Percentiles rank a stretch among this genome's conserved stretches.
phyloP scores from a whole-genome alignment of 129 eudicot genomes.

The Flaveria ramosissima region DNA sequence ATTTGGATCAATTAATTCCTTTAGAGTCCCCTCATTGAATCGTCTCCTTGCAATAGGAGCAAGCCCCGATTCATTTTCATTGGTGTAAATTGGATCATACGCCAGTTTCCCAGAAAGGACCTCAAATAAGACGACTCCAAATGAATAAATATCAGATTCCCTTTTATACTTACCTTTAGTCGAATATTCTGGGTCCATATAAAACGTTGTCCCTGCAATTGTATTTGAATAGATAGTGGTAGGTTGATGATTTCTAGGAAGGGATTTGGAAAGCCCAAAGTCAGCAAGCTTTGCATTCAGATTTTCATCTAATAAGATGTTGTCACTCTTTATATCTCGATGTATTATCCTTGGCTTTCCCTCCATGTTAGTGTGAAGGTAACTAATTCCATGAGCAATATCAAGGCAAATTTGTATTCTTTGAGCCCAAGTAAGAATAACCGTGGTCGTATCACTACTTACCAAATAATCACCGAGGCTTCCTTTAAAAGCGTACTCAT shows the following conservation, averaged over 20 bases:
- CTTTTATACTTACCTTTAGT: background rate
- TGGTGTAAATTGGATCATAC: background rate
- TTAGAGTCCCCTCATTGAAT: background rate
- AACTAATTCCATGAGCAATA: background rate
- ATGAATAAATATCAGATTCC: conserved; percentile 1
- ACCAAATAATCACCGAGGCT: background rate
- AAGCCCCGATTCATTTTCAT: background rate
- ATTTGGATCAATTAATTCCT: conserved; percentile 15
- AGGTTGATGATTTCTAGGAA: background rate
- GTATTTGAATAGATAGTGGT: background rate
- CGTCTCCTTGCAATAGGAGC: conserved; percentile 15
- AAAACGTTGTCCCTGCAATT: background rate
- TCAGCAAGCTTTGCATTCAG: background rate
- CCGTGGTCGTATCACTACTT: background rate
- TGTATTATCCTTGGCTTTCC: conserved; percentile 11
- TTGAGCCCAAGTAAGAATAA: conserved; percentile 9
- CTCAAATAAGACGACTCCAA: conserved; percentile 19
- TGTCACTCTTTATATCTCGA: conserved; percentile 20
- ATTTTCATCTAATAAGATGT: conserved; percentile 12
- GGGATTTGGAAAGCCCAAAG: conserved; percentile 17
- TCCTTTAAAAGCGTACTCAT: conserved; percentile 5
- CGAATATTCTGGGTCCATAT: conserved; percentile 1
- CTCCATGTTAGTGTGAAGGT: conserved; percentile 7
- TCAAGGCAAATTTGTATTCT: conserved; percentile 15
- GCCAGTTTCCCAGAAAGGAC: conserved; percentile 2